Percentiles rank a stretch among this genome's conserved stretches.
Conservation (phyloP, 306 rosid species). For the Trifolium fragiferum region DNA sequence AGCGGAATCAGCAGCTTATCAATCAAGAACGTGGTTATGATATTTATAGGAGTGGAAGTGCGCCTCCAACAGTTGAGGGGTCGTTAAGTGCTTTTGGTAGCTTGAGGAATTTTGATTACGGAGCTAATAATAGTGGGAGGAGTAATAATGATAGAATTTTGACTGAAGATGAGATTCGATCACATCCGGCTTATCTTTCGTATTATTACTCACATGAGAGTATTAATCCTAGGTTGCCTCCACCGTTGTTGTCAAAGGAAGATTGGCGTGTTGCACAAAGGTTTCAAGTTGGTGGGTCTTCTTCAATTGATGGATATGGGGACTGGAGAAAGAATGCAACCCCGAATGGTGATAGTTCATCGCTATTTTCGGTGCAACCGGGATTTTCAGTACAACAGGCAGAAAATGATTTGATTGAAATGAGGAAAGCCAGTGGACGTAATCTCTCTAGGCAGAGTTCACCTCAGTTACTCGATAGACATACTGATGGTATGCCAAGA, state of each 20-base stretch:
- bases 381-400: constrained; percentile 68
- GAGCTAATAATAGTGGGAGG: constrained; percentile 47
- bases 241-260: constrained; percentile 87
- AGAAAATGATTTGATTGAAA: constrained; percentile 69
- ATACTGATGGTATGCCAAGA: constrained; percentile 57
- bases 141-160: constrained; percentile 55
- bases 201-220: constrained; percentile 84
- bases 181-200: constrained; percentile 87
- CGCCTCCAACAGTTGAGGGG: constrained; percentile 97
- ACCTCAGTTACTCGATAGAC: constrained; percentile 58
- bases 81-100: constrained; percentile 79
- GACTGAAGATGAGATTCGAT: constrained; percentile 86
- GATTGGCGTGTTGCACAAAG: constrained; percentile 96
- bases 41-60: constrained; percentile 95
- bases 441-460: constrained; percentile 62
- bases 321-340: constrained; percentile 70
- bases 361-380: constrained; percentile 80
- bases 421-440: constrained; percentile 60
- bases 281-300: constrained; percentile 73
- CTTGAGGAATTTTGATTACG: constrained; percentile 63
- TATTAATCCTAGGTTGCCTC: constrained; percentile 88
- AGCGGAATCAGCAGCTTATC: constrained; percentile 57
- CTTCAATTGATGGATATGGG: constrained; percentile 61
- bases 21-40: constrained; percentile 71
- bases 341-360: constrained; percentile 57